Percentiles rank a stretch among this genome's conserved stretches.
Conservation (phyloP, 345 rosid species). For the Eucalyptus fibrosa region DNA sequence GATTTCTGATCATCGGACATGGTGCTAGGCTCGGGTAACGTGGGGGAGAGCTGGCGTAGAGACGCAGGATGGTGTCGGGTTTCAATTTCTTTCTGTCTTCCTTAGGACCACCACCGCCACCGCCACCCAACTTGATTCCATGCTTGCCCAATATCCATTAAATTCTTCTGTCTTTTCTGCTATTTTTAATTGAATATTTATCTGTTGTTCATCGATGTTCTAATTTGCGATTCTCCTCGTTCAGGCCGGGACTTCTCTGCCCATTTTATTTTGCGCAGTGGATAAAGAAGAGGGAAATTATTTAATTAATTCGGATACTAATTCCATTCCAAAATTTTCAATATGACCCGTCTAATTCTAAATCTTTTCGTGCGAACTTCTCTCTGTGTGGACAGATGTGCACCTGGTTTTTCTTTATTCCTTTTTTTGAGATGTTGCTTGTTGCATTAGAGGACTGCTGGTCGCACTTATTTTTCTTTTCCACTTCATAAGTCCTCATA, state of each 20-base stretch:
- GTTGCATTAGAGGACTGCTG: too few species aligned
- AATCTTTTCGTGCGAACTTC: not conserved
- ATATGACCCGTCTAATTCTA: fast-evolving
- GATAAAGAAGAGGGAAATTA: fast-evolving
- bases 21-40: not conserved
- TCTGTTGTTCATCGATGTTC: not conserved
- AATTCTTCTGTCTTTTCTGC: not conserved
- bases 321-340: not conserved
- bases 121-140: not conserved
- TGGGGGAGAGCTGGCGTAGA: not conserved
- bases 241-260: too few species aligned
- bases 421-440: too few species aligned
- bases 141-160: not conserved
- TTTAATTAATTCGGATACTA: fast-evolving
- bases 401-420: too few species aligned
- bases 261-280: not conserved
- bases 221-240: not conserved
- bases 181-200: not conserved
- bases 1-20: not conserved
- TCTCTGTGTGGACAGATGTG: fast-evolving
- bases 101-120: not conserved
- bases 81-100: not conserved
- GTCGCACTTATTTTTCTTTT: too few species aligned
- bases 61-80: not conserved
- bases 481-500: too few species aligned